Percentiles rank a stretch among this genome's conserved stretches.
phyloP scores from a whole-genome alignment of 768 basidiomycete species.

The Asterophora lycoperdoides region DNA sequence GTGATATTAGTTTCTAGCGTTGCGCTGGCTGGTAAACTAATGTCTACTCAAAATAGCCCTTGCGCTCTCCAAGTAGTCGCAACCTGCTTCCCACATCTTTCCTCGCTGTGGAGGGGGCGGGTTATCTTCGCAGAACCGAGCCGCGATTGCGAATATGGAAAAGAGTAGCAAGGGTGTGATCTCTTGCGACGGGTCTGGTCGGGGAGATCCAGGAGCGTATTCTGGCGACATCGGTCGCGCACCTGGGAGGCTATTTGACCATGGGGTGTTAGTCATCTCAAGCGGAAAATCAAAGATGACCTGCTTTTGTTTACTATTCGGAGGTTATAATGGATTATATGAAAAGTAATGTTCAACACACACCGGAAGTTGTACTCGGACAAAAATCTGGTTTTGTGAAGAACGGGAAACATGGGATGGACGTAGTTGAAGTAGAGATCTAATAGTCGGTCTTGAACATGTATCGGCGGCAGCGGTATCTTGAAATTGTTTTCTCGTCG shows the following conservation, averaged over 20 bases:
- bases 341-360: constrained; percentile 10
- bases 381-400: constrained; percentile 71
- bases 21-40: background rate
- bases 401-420: constrained; percentile 78
- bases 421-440: constrained; percentile 79
- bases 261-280: background rate
- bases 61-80: constrained; percentile 59
- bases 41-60: constrained; percentile 57
- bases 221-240: constrained; percentile 24
- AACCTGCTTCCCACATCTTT: constrained; percentile 71
- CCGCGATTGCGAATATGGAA: constrained; percentile 78
- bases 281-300: background rate
- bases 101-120: constrained; percentile 41
- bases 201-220: constrained; percentile 28
- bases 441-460: constrained; percentile 64
- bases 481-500: constrained; percentile 39
- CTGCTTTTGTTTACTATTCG: constrained; percentile 18
- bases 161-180: constrained; percentile 68
- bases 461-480: constrained; percentile 54
- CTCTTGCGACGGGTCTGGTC: constrained; percentile 56
- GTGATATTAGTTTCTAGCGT: constrained; percentile 1
- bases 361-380: constrained; percentile 57
- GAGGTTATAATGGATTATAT: background rate
- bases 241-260: constrained; percentile 1
- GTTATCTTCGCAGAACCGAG: constrained; percentile 60